These are phyloP conservation scores for Colletotrichum godetiae DNA, from an alignment of 2,329 filamentous ascomycete species.

Conservation along the genomic window DNA sequence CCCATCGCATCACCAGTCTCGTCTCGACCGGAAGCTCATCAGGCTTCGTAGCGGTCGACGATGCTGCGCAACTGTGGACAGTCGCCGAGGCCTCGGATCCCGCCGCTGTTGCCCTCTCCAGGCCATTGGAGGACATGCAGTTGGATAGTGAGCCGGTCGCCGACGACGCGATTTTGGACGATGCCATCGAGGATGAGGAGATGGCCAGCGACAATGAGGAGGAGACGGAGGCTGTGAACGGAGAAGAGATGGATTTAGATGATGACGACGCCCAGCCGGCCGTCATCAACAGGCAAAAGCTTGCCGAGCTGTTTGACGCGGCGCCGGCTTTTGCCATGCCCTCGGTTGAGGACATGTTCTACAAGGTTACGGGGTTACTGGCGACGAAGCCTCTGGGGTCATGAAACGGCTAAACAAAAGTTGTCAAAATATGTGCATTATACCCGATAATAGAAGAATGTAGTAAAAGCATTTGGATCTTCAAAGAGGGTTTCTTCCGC, in stretches of 20 bases:
- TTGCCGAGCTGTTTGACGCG: conserved; percentile 77
- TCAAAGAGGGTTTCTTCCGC: neutral
- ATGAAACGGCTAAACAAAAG: conserved; percentile 32
- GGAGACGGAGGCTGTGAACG: conserved; percentile 48
- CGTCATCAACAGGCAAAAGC: conserved; percentile 74
- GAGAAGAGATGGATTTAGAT: conserved; percentile 58
- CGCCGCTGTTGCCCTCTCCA: conserved; percentile 61
- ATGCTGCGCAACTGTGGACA: conserved; percentile 78
- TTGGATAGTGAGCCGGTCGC: conserved; percentile 46
- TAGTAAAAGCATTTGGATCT: neutral
- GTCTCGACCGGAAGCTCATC: conserved; percentile 71
- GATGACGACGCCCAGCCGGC: conserved; percentile 64
- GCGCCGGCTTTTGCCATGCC: conserved; percentile 76
- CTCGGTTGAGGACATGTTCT: conserved; percentile 80
- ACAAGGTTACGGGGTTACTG: conserved; percentile 75
- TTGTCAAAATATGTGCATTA: conserved; percentile 33
- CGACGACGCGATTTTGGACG: conserved; percentile 41
- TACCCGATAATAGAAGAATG: conserved; percentile 35
- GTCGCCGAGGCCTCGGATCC: conserved; percentile 69
- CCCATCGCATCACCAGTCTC: conserved; percentile 73
- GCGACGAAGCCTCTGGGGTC: conserved; percentile 62
- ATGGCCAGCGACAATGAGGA: conserved; percentile 57
- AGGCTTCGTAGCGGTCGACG: conserved; percentile 82
- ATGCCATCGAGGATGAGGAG: conserved; percentile 51
- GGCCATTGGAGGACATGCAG: conserved; percentile 65